Conservation (phyloP, 805 yeast genomes). For the Kluyveromyces aestuarii region DNA sequence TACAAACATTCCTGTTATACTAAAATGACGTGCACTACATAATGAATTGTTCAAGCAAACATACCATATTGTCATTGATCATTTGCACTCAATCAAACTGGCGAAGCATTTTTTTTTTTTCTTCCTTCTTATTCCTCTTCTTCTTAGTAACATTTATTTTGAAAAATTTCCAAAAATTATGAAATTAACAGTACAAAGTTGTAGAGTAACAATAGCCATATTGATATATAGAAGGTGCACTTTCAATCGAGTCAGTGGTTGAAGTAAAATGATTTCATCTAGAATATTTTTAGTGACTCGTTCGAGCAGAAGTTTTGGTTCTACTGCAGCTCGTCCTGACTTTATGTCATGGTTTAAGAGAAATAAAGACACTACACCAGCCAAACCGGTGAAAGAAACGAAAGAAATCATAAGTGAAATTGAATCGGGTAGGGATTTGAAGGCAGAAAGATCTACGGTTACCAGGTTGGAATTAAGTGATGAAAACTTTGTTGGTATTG, state of each 20-base stretch:
- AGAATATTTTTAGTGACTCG: background rate
- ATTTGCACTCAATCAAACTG: too few species aligned
- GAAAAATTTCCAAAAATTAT: background rate
- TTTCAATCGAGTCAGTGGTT: background rate
- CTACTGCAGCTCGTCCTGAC: constrained; percentile 18
- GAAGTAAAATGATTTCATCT: background rate
- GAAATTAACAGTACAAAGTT: background rate
- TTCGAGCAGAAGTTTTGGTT: constrained; percentile 17
- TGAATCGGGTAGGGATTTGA: constrained; percentile 23
- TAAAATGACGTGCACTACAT: too few species aligned
- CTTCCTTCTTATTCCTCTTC: too few species aligned
- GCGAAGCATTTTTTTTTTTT: too few species aligned
- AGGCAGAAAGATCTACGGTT: constrained; percentile 6
- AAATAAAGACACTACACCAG: constrained; percentile 21
- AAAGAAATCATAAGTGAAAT: constrained; percentile 29
- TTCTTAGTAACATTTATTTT: too few species aligned
- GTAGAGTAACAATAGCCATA: background rate
- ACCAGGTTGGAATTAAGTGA: constrained; percentile 21
- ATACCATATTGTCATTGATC: too few species aligned
- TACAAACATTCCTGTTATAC: too few species aligned
- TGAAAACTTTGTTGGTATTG: constrained; percentile 24
- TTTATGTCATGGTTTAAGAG: constrained; percentile 34
- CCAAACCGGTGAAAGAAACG: constrained; percentile 15
- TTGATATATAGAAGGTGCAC: background rate
- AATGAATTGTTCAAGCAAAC: too few species aligned